Evolutionary conservation across 192 early-diverging fungal genomes (phyloP), one percentile per base, ranked within the genome.

Genomic region (Pilobolus umbonatus): DNA sequence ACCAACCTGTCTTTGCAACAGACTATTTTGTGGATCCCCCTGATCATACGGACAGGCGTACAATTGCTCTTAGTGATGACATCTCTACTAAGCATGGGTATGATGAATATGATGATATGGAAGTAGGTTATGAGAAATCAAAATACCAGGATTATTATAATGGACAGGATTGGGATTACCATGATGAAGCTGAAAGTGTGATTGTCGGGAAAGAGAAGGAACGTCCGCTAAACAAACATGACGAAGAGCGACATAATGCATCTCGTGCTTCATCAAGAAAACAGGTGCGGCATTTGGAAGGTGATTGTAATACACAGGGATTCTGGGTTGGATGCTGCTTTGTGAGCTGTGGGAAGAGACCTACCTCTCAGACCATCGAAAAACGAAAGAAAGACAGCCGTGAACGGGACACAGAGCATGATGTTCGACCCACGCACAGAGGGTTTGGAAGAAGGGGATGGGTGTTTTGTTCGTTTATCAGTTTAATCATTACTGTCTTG

Each of bases 251-350:
- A 42, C 39, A 42, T 14, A n/a, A n/a, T n/a, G n/a, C n/a, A n/a
- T n/a, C n/a, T n/a, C n/a, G n/a, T n/a, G n/a, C n/a, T n/a, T n/a
- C n/a, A n/a, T n/a, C n/a, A n/a, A n/a, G n/a, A n/a, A n/a, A n/a
- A n/a, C n/a, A n/a, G n/a, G n/a, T n/a, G n/a, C n/a, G n/a, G n/a
- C 52, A 36, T 54, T 25, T 24, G 5, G 52, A 36, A 54, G 39
- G 38, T 9, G 34, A 54, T 12, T 22, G 38, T 38, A 15, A 34
- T 6, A 54, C 19, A 5, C 28, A 54, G 14, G 56, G 64, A 1
- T 53, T 49, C n/a, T 65, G 64, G 64, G 19, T 65, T 31, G 64
- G 64, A 8, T 65, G 64, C 40, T 65, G 64, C 19, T 65, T 58
- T 25, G 21, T 65, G 0, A 52, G 48, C 21, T 65, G 55, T 34